Evolutionary conservation across 768 basidiomycete species (phyloP).

Genomic region (Calocybe cyanea): DNA sequence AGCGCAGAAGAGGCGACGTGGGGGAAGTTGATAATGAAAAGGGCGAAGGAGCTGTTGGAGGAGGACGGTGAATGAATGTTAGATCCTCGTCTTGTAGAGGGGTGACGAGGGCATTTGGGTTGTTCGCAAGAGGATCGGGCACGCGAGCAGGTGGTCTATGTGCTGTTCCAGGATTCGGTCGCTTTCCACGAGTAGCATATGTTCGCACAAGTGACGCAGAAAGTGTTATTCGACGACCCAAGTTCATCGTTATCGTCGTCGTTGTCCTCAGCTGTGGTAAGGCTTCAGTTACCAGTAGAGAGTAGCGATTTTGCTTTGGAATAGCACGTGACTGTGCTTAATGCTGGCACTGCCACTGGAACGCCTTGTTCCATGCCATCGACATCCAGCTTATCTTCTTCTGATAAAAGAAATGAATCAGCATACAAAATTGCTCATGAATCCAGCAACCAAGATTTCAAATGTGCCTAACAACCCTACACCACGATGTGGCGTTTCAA

Average conservation of each 20-base stretch:
- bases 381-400: too few species aligned
- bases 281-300: too few species aligned
- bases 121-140: conserved; percentile 54
- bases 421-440: too few species aligned
- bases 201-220: conserved; percentile 27
- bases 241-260: conserved; percentile 17
- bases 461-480: conserved; percentile 30
- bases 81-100: conserved; percentile 49
- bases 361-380: too few species aligned
- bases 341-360: too few species aligned
- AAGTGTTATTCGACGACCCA: conserved; percentile 21
- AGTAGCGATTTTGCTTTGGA: too few species aligned
- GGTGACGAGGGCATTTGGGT: conserved; percentile 48
- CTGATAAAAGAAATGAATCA: too few species aligned
- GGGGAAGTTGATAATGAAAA: conserved; percentile 67
- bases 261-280: too few species aligned
- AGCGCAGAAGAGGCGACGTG: conserved; percentile 63
- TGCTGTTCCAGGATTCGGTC: conserved; percentile 47
- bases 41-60: conserved; percentile 72
- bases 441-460: too few species aligned
- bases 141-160: conserved; percentile 55
- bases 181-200: conserved; percentile 45
- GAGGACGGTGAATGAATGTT: conserved; percentile 84
- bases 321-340: too few species aligned
- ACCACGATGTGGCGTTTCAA: not conserved